Conservation (phyloP, 139 green algal species). For the Chlamydomonas applanata region DNA sequence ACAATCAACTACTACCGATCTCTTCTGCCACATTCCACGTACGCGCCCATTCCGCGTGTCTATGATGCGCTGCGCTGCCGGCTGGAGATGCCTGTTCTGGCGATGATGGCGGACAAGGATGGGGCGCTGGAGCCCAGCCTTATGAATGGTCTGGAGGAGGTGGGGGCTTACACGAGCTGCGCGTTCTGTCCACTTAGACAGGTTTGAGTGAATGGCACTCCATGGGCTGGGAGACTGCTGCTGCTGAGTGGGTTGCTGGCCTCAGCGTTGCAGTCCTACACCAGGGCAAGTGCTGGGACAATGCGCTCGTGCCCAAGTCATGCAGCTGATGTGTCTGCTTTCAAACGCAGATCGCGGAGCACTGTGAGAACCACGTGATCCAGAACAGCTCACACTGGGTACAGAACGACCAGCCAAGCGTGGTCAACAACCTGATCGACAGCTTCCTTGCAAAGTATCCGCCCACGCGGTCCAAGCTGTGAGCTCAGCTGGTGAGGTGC, state of each 20-base stretch:
- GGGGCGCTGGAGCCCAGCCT: conserved; percentile 26
- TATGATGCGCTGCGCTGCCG: conserved; percentile 14
- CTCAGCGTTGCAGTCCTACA: too few relatives aligned
- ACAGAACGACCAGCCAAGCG: conserved; percentile 49
- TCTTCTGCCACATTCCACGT: neutral
- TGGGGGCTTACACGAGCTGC: too few relatives aligned
- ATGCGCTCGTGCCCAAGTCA: too few relatives aligned
- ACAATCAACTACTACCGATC: conserved; percentile 51
- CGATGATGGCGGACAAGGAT: conserved; percentile 47
- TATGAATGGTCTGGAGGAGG: conserved; percentile 24
- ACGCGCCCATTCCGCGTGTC: neutral
- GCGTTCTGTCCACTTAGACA: too few relatives aligned
- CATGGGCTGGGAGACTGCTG: too few relatives aligned
- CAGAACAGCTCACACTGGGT: conserved; percentile 61
- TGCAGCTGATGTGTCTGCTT: too few relatives aligned
- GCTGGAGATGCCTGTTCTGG: conserved; percentile 30
- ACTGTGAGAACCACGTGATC: conserved; percentile 27
- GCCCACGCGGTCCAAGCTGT: too few relatives aligned
- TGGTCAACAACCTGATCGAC: conserved; percentile 17
- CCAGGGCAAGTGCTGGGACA: too few relatives aligned
- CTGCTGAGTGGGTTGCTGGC: too few relatives aligned
- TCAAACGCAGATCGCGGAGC: conserved; percentile 11
- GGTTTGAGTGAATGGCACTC: too few relatives aligned
- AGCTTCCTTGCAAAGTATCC: conserved; percentile 17
- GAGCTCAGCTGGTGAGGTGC: too few relatives aligned